Conservation (phyloP, 2,329 filamentous ascomycete species). For the Penicillium sp. region DNA sequence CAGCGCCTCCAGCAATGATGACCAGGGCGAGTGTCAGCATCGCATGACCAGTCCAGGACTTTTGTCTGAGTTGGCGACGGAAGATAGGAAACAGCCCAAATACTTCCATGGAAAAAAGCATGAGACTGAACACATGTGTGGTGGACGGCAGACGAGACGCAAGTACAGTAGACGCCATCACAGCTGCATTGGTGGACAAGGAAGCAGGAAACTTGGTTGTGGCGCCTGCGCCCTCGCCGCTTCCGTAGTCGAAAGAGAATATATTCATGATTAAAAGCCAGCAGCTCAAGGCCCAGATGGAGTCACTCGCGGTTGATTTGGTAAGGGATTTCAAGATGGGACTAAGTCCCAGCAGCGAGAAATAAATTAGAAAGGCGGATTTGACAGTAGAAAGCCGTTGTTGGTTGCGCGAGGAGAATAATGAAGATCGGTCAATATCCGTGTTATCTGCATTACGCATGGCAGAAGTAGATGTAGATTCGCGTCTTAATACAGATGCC, state of each 20-base stretch:
- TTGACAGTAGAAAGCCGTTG: slow-evolving; percentile 79
- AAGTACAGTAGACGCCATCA: slow-evolving; percentile 94
- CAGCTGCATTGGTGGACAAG: slow-evolving; percentile 88
- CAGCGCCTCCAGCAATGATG: slow-evolving; percentile 74
- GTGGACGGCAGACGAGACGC: slow-evolving; percentile 87
- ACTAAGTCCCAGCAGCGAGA: slow-evolving; percentile 83
- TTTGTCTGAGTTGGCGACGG: slow-evolving; percentile 78
- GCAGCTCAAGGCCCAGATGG: slow-evolving; percentile 95
- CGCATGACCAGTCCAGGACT: slow-evolving; percentile 80
- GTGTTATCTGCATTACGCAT: slow-evolving; percentile 16
- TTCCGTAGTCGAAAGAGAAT: slow-evolving; percentile 96
- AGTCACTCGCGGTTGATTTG: slow-evolving; percentile 85
- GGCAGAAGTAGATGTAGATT: not conserved
- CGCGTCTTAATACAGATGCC: not conserved
- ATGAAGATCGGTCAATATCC: slow-evolving; percentile 27
- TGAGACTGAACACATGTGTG: slow-evolving; percentile 91
- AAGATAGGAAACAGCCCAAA: slow-evolving; percentile 98
- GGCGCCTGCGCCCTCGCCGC: slow-evolving; percentile 47
- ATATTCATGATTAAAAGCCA: slow-evolving; percentile 94
- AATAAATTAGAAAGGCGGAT: slow-evolving; percentile 90
- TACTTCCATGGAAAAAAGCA: slow-evolving; percentile 94
- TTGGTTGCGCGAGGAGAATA: slow-evolving; percentile 57
- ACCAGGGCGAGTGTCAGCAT: slow-evolving; percentile 74
- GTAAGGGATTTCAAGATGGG: slow-evolving; percentile 98
- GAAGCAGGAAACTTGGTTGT: slow-evolving; percentile 57